Evolutionary conservation across 345 rosid species (phyloP).

Genomic region (Sonneratia caseolaris): DNA sequence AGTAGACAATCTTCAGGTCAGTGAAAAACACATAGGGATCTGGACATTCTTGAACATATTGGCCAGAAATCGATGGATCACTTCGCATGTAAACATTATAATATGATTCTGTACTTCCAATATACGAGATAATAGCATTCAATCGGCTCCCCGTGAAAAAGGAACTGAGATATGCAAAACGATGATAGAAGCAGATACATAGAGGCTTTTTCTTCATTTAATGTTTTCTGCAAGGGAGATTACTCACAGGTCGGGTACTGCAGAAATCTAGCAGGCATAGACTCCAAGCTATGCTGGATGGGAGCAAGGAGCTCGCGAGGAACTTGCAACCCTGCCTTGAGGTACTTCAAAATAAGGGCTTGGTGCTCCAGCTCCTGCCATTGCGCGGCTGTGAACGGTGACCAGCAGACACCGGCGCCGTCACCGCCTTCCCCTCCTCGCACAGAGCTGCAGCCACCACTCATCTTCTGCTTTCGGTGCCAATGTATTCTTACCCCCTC

Average conservation of each 20-base stretch:
- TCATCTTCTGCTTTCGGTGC: slow-evolving; percentile 14
- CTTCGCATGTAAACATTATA: not conserved
- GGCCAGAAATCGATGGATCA: not conserved
- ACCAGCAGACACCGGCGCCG: slow-evolving; percentile 7
- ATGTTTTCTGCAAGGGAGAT: not conserved
- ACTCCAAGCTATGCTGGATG: slow-evolving; percentile 35
- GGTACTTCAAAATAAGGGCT: slow-evolving; percentile 74
- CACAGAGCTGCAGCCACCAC: slow-evolving; percentile 10
- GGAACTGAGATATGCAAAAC: slow-evolving; percentile 3
- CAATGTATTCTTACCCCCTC: not conserved
- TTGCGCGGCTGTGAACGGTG: slow-evolving; percentile 43
- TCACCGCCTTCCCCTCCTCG: slow-evolving; percentile 4
- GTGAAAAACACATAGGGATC: not conserved
- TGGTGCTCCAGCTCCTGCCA: slow-evolving; percentile 93
- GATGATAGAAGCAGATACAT: slow-evolving; percentile 2
- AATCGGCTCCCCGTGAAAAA: not conserved
- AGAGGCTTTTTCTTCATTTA: not conserved
- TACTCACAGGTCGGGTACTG: slow-evolving; percentile 30
- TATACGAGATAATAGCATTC: not conserved
- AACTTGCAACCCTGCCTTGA: slow-evolving; percentile 56
- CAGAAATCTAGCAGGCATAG: slow-evolving; percentile 24
- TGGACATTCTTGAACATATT: not conserved
- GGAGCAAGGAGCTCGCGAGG: slow-evolving; percentile 67
- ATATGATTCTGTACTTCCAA: not conserved
- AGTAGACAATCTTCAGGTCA: not conserved